Evolutionary conservation across 306 rosid species (phyloP), one percentile per base, ranked within the genome.

Genomic region (Prunus mongolica): DNA sequence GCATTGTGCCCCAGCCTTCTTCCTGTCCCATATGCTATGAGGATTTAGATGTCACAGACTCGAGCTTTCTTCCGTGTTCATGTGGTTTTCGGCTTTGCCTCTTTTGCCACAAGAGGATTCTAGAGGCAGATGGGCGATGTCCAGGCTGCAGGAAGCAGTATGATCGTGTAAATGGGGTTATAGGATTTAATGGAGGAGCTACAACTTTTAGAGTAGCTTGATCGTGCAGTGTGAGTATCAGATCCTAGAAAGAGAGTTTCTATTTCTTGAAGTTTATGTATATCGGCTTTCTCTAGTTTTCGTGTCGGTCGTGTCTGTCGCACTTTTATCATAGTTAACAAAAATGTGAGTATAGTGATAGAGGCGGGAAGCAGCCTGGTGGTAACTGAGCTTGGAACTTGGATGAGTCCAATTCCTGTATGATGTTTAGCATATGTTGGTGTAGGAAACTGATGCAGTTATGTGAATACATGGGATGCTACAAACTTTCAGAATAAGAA

Each of bases 41-140:
- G 85, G 94, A 87, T 80, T 74, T 89, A 71, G 91, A 89, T 22
- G 56, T 78, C 66, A 85, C 94, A 13, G 91, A 87, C 74, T 82
- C 84, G 1, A 72, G 83, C 46, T 89, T 89, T 84, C 74, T 84
- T 76, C 90, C 94, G 12, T 87, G 94, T 71, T 80, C 79, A 0
- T 85, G 93, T 63, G 91, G 88, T n/a, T 89, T 89, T 75, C 84
- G 67, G 65, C 83, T 86, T 22, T 87, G 94, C 75, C 86, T 86
- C 15, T 89, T 89, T 64, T 87, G 91, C 78, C 90, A 89, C 82
- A 87, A 86, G 66, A 84, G 66, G 81, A 89, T 89, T 78, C 76
- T 87, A 18, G 90, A 89, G 76, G 86, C 82, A 19, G 90, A 86
- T 51, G 86, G 81, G 62, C 69, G 86, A 13, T 86, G 94, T 78